Evolutionary conservation across 1,284 basidiomycete species (phyloP).

Genomic region (Amylostereum areolatum): DNA sequence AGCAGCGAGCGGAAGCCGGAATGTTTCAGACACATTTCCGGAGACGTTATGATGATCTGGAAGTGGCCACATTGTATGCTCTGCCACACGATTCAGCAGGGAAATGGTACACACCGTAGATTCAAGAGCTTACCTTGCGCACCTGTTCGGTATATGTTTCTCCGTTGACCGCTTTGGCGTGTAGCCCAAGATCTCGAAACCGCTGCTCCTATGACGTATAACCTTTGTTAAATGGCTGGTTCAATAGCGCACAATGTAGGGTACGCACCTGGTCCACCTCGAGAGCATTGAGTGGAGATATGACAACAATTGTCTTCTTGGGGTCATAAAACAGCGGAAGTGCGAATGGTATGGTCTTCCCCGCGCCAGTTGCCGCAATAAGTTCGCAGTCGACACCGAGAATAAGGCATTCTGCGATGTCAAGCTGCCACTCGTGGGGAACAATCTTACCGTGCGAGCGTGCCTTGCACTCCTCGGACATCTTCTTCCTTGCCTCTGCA

Average conservation of each 20-base stretch:
- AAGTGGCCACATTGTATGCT: neutral
- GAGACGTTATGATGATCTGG: conserved; percentile 3
- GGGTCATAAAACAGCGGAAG: conserved; percentile 21
- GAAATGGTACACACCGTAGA: neutral
- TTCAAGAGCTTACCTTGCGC: conserved; percentile 16
- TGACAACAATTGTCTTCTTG: conserved; percentile 20
- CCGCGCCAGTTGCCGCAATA: conserved; percentile 27
- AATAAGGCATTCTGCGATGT: conserved; percentile 26
- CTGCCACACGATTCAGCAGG: neutral
- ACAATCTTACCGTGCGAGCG: neutral
- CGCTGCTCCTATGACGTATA: conserved; percentile 14
- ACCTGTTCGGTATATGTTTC: conserved; percentile 21
- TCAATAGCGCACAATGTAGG: neutral
- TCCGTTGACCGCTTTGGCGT: conserved; percentile 25
- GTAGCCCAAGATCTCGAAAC: conserved; percentile 21
- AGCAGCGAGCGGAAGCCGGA: neutral
- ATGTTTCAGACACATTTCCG: conserved; percentile 4
- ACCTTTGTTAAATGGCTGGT: neutral
- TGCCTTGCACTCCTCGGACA: conserved; percentile 1
- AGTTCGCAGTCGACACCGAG: conserved; percentile 27
- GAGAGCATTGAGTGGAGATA: conserved; percentile 28
- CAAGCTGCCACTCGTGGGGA: conserved; percentile 27
- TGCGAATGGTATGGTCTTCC: conserved; percentile 31
- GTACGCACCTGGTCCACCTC: conserved; percentile 22
- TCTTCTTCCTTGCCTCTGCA: neutral